Evolutionary conservation across 805 yeast genomes (phyloP).

Genomic region (Ogataea salicorniae): DNA sequence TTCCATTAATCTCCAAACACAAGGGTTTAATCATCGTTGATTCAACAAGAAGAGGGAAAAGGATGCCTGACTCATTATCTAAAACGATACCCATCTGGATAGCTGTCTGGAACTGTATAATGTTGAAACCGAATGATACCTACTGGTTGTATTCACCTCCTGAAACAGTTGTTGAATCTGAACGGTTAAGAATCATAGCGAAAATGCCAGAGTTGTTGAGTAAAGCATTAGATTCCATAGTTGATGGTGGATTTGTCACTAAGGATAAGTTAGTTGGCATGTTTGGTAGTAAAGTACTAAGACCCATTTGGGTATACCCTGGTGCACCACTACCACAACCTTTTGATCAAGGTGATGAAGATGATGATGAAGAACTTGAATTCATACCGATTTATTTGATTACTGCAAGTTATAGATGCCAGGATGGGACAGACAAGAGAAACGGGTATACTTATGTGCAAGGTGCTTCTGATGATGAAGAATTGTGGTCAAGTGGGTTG

Average conservation of each 20-base stretch:
- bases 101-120: slow-evolving; percentile 59
- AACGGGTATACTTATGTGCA: slow-evolving; percentile 64
- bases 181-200: slow-evolving; percentile 43
- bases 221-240: slow-evolving; percentile 32
- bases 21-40: slow-evolving; percentile 64
- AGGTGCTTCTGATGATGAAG: slow-evolving; percentile 96
- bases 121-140: slow-evolving; percentile 31
- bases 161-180: slow-evolving; percentile 51
- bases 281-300: slow-evolving; percentile 43
- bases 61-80: slow-evolving; percentile 80
- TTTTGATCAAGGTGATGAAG: slow-evolving; percentile 22
- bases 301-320: slow-evolving; percentile 72
- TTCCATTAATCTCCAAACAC: slow-evolving; percentile 39
- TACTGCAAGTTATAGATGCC: slow-evolving; percentile 58
- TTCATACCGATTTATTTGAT: slow-evolving; percentile 44
- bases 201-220: slow-evolving; percentile 45
- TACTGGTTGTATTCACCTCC: slow-evolving; percentile 41
- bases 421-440: slow-evolving; percentile 49
- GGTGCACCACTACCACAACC: slow-evolving; percentile 25
- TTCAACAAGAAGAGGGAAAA: slow-evolving; percentile 80
- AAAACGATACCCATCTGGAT: slow-evolving; percentile 93
- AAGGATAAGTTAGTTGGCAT: slow-evolving; percentile 26
- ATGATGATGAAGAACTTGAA: slow-evolving; percentile 16
- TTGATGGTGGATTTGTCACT: slow-evolving; percentile 26
- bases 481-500: slow-evolving; percentile 65